Conservation (phyloP, 148 eudicot genomes). For the Amaranthus palmeri region DNA sequence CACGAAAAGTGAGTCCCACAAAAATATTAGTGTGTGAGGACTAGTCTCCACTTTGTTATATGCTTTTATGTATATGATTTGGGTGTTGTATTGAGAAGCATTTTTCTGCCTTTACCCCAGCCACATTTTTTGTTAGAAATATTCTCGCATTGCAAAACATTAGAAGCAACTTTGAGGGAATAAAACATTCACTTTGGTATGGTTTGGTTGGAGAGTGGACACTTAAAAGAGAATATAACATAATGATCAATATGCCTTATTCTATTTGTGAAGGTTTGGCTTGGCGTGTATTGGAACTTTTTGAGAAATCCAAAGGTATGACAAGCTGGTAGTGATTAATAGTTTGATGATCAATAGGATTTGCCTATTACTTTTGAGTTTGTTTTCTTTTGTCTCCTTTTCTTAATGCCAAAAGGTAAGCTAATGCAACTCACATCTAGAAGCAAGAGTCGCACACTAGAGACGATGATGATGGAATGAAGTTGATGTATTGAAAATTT, state of each 20-base stretch:
- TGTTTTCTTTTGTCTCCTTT: not conserved
- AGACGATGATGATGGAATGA: too few relatives aligned
- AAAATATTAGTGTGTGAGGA: too few relatives aligned
- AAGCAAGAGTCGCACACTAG: too few relatives aligned
- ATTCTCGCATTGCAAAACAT: not conserved
- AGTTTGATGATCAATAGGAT: not conserved
- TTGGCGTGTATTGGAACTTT: not conserved
- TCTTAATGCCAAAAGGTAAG: not conserved
- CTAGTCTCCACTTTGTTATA: not conserved
- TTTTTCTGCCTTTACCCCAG: too few relatives aligned
- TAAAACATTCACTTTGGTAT: not conserved
- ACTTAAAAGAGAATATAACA: not conserved
- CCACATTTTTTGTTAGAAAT: not conserved
- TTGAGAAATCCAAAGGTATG: not conserved
- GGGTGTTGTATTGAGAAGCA: not conserved
- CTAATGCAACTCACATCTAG: too few relatives aligned
- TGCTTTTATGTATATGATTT: not conserved
- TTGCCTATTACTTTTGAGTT: not conserved
- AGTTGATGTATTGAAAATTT: too few relatives aligned
- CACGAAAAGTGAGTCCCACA: too few relatives aligned
- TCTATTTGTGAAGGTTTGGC: not conserved
- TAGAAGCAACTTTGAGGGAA: not conserved
- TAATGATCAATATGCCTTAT: not conserved
- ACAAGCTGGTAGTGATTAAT: not conserved
- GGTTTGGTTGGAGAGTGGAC: conserved; percentile 5